Base-by-base conservation (phyloP, 495 filamentous ascomycete genomes). In the Pyrenopolyporus hunteri region DNA sequence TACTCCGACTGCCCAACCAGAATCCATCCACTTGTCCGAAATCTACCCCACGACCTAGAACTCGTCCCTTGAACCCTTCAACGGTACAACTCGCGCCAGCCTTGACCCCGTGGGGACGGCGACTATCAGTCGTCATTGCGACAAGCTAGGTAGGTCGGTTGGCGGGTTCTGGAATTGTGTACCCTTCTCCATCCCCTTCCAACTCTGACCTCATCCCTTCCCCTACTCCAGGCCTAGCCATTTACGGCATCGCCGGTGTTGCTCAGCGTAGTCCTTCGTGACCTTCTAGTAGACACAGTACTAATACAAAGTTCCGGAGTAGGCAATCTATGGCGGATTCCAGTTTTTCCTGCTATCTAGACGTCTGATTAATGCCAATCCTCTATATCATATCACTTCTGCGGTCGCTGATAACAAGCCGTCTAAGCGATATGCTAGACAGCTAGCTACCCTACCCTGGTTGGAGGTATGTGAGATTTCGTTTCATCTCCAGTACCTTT, bases 11-110 rank as follows among this genome's bases (percentile, higher is more conserved):
- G 23, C 33, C 74, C 74, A 76, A 74, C 70, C 72, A 74, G 64
- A 66, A 20, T 40, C 37, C 73, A 74, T 75, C 73, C 75, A 71
- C 71, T 76, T 68, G 75, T 67, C 73, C 75, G 72, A 73, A 63
- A 45, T 57, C 70, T 51, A 73, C 62, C 67, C 63, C 55, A 65
- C 62, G 62, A 65, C 56, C 56, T 59, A 59, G 56, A n/a, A 60
- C 50, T 51, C 37, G 26, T 58, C 40, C 42, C 52, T 49, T 59
- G 39, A 50, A 40, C 25, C 40, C 63, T 49, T 49, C 49, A 37
- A 1, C 29, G 25, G 45, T 53, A 35, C 57, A 31, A 63, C 55
- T 62, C 44, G 25, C 56, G 19, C 56, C 46, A 48, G 29, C 26
- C 56, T 28, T 66, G 53, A 57, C 66, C 53, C 57, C 62, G 58